Conservation (phyloP, 139 green algal genomes). For the Micractinium conductrix region DNA sequence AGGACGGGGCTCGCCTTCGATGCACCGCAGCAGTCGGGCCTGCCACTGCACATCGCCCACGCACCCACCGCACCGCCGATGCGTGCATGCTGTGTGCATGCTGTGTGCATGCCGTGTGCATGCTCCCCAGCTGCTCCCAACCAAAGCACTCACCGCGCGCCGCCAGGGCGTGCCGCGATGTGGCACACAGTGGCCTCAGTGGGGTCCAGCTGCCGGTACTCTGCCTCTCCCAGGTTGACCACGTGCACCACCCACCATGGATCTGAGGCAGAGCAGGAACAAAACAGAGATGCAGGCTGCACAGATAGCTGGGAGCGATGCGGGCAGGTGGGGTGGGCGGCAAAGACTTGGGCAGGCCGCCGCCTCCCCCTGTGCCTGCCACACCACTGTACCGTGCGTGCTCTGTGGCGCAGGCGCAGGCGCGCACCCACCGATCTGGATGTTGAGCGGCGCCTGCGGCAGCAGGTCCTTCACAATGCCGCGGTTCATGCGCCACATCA, state of each 20-base stretch:
- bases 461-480: conserved; percentile 80
- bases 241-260: conserved; percentile 85
- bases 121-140: neutral
- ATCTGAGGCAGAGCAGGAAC: conserved; percentile 36
- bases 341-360: neutral
- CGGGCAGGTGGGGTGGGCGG: neutral
- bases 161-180: conserved; percentile 32
- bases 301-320: neutral
- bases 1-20: too few species aligned
- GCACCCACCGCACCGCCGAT: too few species aligned
- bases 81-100: too few species aligned
- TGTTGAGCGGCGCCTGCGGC: conserved; percentile 38
- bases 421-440: conserved; percentile 33
- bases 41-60: too few species aligned
- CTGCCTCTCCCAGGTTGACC: conserved; percentile 83
- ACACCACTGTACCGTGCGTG: too few species aligned
- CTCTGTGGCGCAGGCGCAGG: neutral
- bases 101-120: too few species aligned
- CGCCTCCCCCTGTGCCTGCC: neutral
- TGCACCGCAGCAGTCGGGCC: too few species aligned
- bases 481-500: conserved; percentile 90
- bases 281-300: neutral
- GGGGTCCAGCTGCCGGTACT: conserved; percentile 75
- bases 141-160: conserved; percentile 1
- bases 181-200: conserved; percentile 71